phyloP scores from a whole-genome alignment of 352 stramenopile genomes.

The Pythium apleroticum region DNA sequence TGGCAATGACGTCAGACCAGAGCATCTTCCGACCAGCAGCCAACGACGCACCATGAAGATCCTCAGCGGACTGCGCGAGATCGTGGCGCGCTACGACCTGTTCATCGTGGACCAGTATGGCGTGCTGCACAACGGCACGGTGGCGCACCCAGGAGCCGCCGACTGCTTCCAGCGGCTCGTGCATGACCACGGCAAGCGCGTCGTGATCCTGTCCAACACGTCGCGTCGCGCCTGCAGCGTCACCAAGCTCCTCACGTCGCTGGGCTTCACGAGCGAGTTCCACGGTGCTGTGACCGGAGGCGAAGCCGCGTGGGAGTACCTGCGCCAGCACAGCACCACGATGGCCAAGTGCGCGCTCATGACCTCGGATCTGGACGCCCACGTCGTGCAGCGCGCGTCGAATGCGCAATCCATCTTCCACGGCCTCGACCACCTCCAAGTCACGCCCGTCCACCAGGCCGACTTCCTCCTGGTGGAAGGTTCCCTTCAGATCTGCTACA shows the following conservation, averaged over 20 bases:
- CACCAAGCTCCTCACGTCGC: conserved; percentile 42
- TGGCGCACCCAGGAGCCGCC: conserved; percentile 59
- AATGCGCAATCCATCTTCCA: conserved; percentile 52
- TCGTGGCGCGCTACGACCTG: conserved; percentile 76
- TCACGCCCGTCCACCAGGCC: conserved; percentile 40
- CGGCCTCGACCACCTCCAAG: conserved; percentile 39
- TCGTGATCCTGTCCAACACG: conserved; percentile 90
- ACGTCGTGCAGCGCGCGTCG: conserved; percentile 30
- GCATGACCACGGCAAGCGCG: conserved; percentile 47
- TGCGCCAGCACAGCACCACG: conserved; percentile 27
- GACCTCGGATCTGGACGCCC: conserved; percentile 36
- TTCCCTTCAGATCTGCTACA: conserved; percentile 56
- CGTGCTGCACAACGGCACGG: conserved; percentile 89
- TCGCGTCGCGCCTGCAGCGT: conserved; percentile 63
- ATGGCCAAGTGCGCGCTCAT: conserved; percentile 43
- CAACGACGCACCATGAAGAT: conserved; percentile 25
- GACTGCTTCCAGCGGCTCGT: conserved; percentile 65
- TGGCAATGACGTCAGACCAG: not conserved
- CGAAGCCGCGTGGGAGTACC: conserved; percentile 47
- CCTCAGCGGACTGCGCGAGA: conserved; percentile 33
- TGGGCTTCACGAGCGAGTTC: conserved; percentile 69
- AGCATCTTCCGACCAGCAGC: not conserved
- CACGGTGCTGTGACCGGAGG: conserved; percentile 57
- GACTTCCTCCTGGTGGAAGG: conserved; percentile 61
- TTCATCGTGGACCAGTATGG: conserved; percentile 93